Base-by-base conservation (phyloP, 805 yeast species). In the Blastobotrys robertii region DNA sequence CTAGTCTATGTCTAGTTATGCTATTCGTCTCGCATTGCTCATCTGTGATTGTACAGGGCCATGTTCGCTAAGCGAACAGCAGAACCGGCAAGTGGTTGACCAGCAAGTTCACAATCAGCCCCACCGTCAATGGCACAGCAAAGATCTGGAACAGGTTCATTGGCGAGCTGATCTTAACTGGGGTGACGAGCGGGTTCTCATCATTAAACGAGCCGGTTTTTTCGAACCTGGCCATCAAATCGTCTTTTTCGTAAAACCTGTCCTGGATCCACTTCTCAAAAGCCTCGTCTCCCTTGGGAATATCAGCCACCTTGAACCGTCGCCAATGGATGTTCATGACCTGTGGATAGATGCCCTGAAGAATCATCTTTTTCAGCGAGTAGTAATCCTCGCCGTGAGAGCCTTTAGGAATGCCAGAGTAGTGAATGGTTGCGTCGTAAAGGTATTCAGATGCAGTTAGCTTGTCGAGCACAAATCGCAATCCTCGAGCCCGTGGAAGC, bases 371-470 rank as follows among this genome's bases (percentile, higher is more conserved):
- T 43, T 70, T 68, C 43, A 92, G 66, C 1, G 86, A 76, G 60
- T 73, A 92, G 30, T 71, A 69, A 50, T 79, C 81, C 59, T 92
- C 96, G 1, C 95, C 95, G 56, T 72, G 81, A 46, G 77, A 79
- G 30, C 55, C 63, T n/a, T 54, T 56, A 10, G 64, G 62, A 3
- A 84, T 77, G 9, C 87, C 95, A 4, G 80, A 70, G 61, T 87
- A 92, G 1, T 81, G 96, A 34, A 85, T 70, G 0, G 98, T 85
- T 30, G 84, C 63, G 62, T 92, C 97, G 56, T 86, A 84, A 0
- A 92, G 72, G 66, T 60, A 62, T 38, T 59, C 60, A n/a, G 64
- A 51, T 8, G 12, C 30, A 4, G 56, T 25, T 47, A 90, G 69
- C 44, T 74, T 71, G 40, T 72, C 65, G 45, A 88, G 68, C 7